A percentile compares a stretch with the other conserved stretches of the same genome.
phyloP scores from a whole-genome alignment of 208 protist species.

The Leishmania mexicana region DNA sequence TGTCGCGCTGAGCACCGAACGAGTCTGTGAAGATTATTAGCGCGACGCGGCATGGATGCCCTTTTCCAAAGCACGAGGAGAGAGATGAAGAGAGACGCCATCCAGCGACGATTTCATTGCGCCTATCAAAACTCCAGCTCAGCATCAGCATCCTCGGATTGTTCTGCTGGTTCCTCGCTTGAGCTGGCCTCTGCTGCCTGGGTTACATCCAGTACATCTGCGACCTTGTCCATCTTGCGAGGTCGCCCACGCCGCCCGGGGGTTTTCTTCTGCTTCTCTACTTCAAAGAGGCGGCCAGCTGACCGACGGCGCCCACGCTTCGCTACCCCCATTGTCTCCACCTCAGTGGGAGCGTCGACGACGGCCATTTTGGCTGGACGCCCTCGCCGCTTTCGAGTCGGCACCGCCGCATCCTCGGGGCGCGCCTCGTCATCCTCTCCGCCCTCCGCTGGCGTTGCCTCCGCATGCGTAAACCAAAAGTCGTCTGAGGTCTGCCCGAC shows the following conservation, averaged over 20 bases:
- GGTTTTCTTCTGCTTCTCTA: not conserved
- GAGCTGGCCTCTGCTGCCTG: not conserved
- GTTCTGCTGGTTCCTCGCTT: not conserved
- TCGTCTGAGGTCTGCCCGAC: not conserved
- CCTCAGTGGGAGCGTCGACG: not conserved
- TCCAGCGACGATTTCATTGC: not conserved
- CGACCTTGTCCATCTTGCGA: not conserved
- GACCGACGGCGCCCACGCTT: not conserved
- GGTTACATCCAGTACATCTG: not conserved
- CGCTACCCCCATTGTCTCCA: not conserved
- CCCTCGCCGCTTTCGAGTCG: not conserved
- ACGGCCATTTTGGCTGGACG: not conserved
- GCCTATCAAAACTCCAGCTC: not conserved
- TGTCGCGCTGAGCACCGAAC: not conserved
- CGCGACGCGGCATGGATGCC: not conserved
- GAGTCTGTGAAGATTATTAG: not conserved
- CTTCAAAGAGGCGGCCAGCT: not conserved
- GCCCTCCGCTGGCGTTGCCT: not conserved
- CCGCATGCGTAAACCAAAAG: constrained; percentile 7
- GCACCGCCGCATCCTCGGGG: not conserved
- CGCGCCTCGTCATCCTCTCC: not conserved
- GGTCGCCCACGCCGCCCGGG: not conserved
- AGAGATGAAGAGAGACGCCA: not conserved
- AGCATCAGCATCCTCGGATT: not conserved
- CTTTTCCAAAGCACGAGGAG: not conserved